phyloP scores from a whole-genome alignment of 108 stramenopile species.

The Cafeteria roenbergensis region DNA sequence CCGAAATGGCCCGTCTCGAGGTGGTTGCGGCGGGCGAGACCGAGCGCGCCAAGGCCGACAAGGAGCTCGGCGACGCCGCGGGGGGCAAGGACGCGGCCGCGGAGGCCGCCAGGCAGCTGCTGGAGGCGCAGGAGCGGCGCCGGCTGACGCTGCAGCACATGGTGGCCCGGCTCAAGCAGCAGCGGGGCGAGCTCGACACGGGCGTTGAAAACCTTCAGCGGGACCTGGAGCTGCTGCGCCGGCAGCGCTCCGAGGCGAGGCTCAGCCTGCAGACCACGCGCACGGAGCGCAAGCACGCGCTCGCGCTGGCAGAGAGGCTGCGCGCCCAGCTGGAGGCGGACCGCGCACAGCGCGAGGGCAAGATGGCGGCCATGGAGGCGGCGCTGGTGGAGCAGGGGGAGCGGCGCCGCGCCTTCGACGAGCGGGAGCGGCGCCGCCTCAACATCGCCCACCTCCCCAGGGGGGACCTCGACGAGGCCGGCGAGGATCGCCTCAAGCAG shows the following conservation, averaged over 20 bases:
- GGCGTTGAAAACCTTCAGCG: too few species aligned
- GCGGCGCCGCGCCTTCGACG: not conserved
- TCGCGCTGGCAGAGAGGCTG: not conserved
- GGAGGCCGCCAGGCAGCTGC: not conserved
- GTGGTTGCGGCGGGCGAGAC: not conserved
- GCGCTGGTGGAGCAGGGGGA: not conserved
- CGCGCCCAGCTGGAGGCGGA: not conserved
- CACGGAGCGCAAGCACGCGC: not conserved
- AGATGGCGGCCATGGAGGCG: not conserved
- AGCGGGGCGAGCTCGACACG: not conserved
- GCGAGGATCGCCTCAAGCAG: slow-evolving; percentile 4
- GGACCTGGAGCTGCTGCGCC: not conserved
- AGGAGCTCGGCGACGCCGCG: not conserved
- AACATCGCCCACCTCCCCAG: not conserved
- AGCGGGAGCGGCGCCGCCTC: not conserved
- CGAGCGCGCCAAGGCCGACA: not conserved
- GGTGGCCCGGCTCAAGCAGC: slow-evolving; percentile 1
- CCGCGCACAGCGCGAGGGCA: not conserved
- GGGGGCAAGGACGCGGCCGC: not conserved
- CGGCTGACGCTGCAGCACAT: not conserved
- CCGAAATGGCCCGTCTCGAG: not conserved
- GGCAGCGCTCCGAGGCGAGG: not conserved
- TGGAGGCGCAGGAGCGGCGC: not conserved
- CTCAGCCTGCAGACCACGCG: not conserved
- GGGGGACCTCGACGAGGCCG: slow-evolving; percentile 4